A percentile compares a stretch with the other conserved stretches of the same genome.
Conservation (phyloP, 805 yeast genomes). For the Metschnikowia noctiluminum region DNA sequence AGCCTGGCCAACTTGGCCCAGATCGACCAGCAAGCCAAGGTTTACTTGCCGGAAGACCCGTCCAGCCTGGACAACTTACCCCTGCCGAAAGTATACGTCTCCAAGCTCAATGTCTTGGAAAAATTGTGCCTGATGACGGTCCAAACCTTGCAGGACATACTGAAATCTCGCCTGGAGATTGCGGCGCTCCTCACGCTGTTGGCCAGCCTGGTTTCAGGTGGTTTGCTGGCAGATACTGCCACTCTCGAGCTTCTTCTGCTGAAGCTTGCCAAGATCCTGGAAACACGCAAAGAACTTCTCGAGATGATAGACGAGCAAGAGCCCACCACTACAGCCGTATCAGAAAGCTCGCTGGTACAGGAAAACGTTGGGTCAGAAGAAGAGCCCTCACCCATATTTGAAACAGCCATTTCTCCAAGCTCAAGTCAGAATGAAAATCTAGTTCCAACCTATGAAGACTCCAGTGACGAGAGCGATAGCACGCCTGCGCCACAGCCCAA, state of each 20-base stretch:
- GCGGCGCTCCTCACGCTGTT: conserved; percentile 26
- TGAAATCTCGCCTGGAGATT: conserved; percentile 25
- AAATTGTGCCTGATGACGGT: conserved; percentile 33
- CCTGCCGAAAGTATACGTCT: conserved; percentile 29
- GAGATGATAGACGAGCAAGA: conserved; percentile 22
- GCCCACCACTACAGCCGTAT: neutral
- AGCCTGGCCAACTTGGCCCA: conserved; percentile 32
- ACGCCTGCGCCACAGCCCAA: conserved; percentile 11
- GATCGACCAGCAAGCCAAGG: conserved; percentile 36
- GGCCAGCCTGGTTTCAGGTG: conserved; percentile 22
- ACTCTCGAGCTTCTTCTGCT: conserved; percentile 29
- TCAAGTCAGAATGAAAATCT: conserved; percentile 1
- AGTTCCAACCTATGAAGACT: conserved; percentile 17
- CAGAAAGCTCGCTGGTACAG: neutral
- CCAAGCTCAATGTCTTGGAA: conserved; percentile 38
- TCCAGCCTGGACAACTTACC: conserved; percentile 36
- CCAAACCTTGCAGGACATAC: conserved; percentile 31
- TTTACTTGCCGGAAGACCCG: conserved; percentile 35
- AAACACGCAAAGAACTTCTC: conserved; percentile 31
- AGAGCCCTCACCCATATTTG: conserved; percentile 31
- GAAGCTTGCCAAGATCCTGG: conserved; percentile 25
- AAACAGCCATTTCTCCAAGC: conserved; percentile 6
- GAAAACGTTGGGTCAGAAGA: conserved; percentile 8
- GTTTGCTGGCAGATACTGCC: conserved; percentile 31
- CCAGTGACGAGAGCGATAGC: conserved; percentile 17